A percentile compares a stretch with the other conserved stretches of the same genome.
These are phyloP conservation scores for Excoecaria agallocha DNA, from an alignment of 345 rosid species.

Conservation along the genomic window DNA sequence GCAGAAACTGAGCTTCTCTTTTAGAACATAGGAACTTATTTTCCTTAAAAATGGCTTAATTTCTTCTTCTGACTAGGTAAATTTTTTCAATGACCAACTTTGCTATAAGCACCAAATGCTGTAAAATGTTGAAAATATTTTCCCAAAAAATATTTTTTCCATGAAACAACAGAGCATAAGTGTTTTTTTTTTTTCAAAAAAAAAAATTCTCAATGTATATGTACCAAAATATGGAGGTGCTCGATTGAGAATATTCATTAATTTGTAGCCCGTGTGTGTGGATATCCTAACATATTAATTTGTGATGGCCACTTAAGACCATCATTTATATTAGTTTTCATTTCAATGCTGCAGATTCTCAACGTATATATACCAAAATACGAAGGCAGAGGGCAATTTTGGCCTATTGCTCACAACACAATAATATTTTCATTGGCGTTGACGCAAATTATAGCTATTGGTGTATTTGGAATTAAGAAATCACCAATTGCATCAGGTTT, in stretches of 20 bases:
- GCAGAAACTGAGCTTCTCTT: too few relatives aligned
- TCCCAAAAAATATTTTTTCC: too few relatives aligned
- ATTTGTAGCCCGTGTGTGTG: not conserved
- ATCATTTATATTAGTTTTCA: not conserved
- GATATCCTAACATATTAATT: not conserved
- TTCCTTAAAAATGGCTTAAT: too few relatives aligned
- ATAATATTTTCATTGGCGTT: slow-evolving; percentile 79
- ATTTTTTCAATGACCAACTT: too few relatives aligned
- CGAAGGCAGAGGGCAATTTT: slow-evolving; percentile 78
- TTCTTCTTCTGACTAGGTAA: too few relatives aligned
- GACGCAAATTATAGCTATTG: slow-evolving; percentile 78
- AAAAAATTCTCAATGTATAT: not conserved
- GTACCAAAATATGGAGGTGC: not conserved
- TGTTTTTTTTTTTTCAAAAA: not conserved
- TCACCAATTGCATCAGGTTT: slow-evolving; percentile 72
- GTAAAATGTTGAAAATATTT: too few relatives aligned
- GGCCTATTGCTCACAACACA: slow-evolving; percentile 90
- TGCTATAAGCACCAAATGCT: too few relatives aligned
- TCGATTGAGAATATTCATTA: not conserved
- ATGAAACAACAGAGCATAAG: too few relatives aligned
- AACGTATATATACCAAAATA: slow-evolving; percentile 68
- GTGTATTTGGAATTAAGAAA: slow-evolving; percentile 70
- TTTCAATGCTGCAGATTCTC: slow-evolving; percentile 52
- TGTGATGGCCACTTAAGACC: not conserved
- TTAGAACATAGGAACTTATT: too few relatives aligned